Evolutionary conservation across 371 early-diverging fungal species (phyloP), one percentile per base, ranked within the genome.

Genomic region (Rhizopus arrhizus): DNA sequence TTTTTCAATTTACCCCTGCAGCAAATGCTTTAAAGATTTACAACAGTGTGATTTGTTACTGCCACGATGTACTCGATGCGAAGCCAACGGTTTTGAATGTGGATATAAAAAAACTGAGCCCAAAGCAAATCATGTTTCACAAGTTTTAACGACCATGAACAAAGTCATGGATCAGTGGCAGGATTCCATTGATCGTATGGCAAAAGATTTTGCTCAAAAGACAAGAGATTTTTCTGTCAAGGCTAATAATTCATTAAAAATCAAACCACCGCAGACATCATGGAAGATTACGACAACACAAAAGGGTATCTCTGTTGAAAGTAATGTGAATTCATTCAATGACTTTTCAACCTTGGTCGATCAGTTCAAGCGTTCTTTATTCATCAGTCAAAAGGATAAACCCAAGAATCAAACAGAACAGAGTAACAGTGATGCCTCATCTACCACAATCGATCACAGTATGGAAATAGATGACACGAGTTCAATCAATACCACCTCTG

Each of bases 1-100:
- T 28, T 74, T 72, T 32, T 74, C 72, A 4, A 61, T 70, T 15
- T 75, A 76, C 61, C 79, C 79, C 15, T 79, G 79, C 29, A 66
- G 53, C 34, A 76, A 76, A 62, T 79, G 79, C 45, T 66, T 62
- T 43, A 74, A 74, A 53, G 74, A 74, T 45, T 47, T 75, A 38
- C 79, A 79, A 16, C 70, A 69, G 22, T 79, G 79, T 16, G 74
- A 79, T 38, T 55, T 79, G 33, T 57, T 57, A 32, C 32, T 72
- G 15, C 79, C 79, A 3, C 53, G 59, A 22, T 79, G 79, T 53
- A 64, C 59, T 42, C 70, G 79, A 5, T 79, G 79, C 35, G 47
- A 36, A 48, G 59, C 64, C 3, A 64, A 72, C 13, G 58, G 62
- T 29, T 71, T 65, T 22, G 65, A 63, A 35, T 79, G 79, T 35